Percentiles rank a stretch among this genome's conserved stretches.
Conservation (phyloP, 2,329 filamentous ascomycete species). For the Trichophyton equinum region DNA sequence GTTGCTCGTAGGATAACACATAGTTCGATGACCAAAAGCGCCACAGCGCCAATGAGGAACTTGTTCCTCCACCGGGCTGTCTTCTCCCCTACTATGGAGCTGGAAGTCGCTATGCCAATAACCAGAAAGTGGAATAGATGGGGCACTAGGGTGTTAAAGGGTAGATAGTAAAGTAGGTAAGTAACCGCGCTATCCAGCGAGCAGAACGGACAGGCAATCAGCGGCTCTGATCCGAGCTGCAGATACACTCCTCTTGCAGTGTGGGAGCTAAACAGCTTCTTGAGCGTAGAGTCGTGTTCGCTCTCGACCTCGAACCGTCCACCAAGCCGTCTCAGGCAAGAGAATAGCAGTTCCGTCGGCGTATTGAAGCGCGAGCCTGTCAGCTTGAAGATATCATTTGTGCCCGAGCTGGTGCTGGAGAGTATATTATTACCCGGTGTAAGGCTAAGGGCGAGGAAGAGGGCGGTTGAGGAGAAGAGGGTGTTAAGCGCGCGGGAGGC, state of each 20-base stretch:
- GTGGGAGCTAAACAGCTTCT: slow-evolving; percentile 54
- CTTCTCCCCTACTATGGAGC: slow-evolving; percentile 49
- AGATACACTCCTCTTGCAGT: slow-evolving; percentile 71
- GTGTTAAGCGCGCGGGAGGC: slow-evolving; percentile 34
- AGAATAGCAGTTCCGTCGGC: slow-evolving; percentile 72
- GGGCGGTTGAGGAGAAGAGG: slow-evolving; percentile 40
- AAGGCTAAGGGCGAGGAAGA: slow-evolving; percentile 50
- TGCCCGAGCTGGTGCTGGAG: slow-evolving; percentile 37
- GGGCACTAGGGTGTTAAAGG: slow-evolving; percentile 53
- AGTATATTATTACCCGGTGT: slow-evolving; percentile 27
- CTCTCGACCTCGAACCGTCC: slow-evolving; percentile 19
- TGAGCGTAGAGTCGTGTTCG: slow-evolving; percentile 49
- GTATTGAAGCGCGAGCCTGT: slow-evolving; percentile 77
- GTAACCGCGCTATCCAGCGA: slow-evolving; percentile 51
- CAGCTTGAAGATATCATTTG: slow-evolving; percentile 57
- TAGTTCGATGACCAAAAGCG: slow-evolving; percentile 51
- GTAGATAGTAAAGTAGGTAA: slow-evolving; percentile 72
- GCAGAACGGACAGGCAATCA: slow-evolving; percentile 76
- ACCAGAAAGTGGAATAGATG: slow-evolving; percentile 66
- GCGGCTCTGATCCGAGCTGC: slow-evolving; percentile 61
- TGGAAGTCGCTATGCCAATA: slow-evolving; percentile 62
- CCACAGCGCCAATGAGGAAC: slow-evolving; percentile 51
- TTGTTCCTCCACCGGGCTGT: slow-evolving; percentile 56
- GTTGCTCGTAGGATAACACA: slow-evolving; percentile 45
- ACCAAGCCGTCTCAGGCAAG: slow-evolving; percentile 45